Percentiles rank a stretch among this genome's conserved stretches.
Evolutionary conservation across 352 stramenopile genomes (phyloP).

Genomic region (Phytophthora colocasiae): DNA sequence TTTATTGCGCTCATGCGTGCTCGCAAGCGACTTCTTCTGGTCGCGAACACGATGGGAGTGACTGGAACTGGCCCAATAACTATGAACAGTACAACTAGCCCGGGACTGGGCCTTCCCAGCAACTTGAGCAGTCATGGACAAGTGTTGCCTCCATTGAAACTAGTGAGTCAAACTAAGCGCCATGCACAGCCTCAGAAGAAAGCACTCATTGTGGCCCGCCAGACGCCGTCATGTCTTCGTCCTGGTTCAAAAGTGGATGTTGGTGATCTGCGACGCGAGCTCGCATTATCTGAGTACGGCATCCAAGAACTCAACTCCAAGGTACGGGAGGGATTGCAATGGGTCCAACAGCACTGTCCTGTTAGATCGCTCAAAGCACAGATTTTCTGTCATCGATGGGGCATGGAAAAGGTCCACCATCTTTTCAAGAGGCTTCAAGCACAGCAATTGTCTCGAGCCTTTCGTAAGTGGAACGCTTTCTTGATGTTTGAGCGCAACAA

Average conservation of each 20-base stretch:
- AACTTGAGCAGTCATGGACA: constrained; percentile 14
- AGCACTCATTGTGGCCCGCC: constrained; percentile 45
- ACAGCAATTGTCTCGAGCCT: constrained; percentile 69
- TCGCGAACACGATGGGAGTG: constrained; percentile 73
- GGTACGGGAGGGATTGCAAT: constrained; percentile 84
- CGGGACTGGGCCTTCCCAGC: constrained; percentile 13
- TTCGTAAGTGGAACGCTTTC: constrained; percentile 76
- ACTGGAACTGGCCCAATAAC: constrained; percentile 42
- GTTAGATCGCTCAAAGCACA: constrained; percentile 84
- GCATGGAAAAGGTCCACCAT: constrained; percentile 82
- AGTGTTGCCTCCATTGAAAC: constrained; percentile 67
- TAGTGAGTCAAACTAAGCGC: constrained; percentile 56
- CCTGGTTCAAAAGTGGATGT: constrained; percentile 57
- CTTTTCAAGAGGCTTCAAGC: constrained; percentile 76
- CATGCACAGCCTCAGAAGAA: constrained; percentile 53
- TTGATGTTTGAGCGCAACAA: constrained; percentile 81
- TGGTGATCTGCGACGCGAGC: constrained; percentile 70
- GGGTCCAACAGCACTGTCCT: constrained; percentile 86
- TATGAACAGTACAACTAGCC: constrained; percentile 7
- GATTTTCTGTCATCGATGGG: constrained; percentile 88
- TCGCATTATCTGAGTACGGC: constrained; percentile 80
- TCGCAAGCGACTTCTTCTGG: constrained; percentile 72
- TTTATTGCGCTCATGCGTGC: constrained; percentile 84
- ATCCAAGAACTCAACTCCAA: constrained; percentile 78
- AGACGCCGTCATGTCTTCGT: constrained; percentile 66